These are phyloP conservation scores for Trichophyton rubrum DNA, from an alignment of 2,329 filamentous ascomycete species.

Conservation along the genomic window DNA sequence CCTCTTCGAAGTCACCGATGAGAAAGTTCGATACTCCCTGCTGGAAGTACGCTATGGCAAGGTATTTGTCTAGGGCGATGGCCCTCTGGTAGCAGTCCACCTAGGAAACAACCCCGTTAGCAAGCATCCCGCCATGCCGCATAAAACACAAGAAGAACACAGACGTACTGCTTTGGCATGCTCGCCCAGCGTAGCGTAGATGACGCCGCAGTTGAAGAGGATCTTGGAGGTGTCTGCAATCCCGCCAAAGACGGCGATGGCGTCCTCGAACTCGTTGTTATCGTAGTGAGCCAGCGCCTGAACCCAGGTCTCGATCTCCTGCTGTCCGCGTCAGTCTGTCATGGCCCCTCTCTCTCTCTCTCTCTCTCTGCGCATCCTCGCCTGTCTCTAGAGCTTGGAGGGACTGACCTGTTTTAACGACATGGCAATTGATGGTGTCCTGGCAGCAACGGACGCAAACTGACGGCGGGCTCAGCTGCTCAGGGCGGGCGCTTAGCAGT, in stretches of 20 bases:
- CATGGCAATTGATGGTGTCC: constrained; percentile 8
- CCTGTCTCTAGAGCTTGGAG: background rate
- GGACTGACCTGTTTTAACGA: constrained; percentile 17
- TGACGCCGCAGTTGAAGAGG: constrained; percentile 94
- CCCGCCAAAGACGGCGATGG: constrained; percentile 67
- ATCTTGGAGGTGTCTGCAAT: constrained; percentile 97
- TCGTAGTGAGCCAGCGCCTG: constrained; percentile 82
- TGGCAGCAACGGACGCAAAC: background rate
- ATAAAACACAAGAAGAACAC: background rate
- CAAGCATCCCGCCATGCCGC: background rate
- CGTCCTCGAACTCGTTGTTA: constrained; percentile 91
- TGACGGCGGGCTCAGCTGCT: background rate
- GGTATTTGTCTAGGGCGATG: constrained; percentile 80
- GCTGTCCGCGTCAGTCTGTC: background rate
- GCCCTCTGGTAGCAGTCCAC: constrained; percentile 92
- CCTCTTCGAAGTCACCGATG: constrained; percentile 92
- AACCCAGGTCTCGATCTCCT: constrained; percentile 99
- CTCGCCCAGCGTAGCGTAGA: constrained; percentile 89
- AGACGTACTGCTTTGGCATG: constrained; percentile 78
- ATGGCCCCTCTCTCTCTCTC: too few relatives aligned
- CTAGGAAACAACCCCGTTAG: constrained; percentile 35
- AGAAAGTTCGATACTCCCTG: constrained; percentile 97
- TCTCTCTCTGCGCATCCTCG: too few relatives aligned
- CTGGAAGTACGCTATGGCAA: constrained; percentile 96
- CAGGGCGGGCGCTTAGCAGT: background rate